Evolutionary conservation across 2,329 filamentous ascomycete species (phyloP), one percentile per base, ranked within the genome.

Genomic region (Fusarium dimerum): DNA sequence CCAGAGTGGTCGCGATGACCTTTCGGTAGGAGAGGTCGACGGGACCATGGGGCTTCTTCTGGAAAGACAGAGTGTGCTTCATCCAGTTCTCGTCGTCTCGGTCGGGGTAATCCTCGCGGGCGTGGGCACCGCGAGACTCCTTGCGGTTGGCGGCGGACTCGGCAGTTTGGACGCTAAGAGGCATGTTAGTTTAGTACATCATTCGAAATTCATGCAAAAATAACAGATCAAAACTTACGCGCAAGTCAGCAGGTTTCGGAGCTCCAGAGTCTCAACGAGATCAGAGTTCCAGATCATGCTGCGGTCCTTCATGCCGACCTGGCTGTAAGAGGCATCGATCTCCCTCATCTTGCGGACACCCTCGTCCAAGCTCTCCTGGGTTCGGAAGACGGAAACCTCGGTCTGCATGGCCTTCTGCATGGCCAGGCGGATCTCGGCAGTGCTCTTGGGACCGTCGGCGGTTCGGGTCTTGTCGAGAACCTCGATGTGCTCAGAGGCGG

Each of bases 261-360:
- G 81, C 78, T 99, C 94, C 51, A 99, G 85, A 8, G 93, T 96
- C 83, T 97, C 93, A 57, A 96, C 91, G 39, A 97, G 85, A 70
- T 97, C 93, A 20, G 90, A 92, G 86, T 97, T 97, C 93, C 93
- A 97, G 80, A 97, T 97, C 93, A 97, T 97, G 83, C 90, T 95
- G 75, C 94, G 89, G 76, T 97, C 93, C 85, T 96, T 96, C 78
- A 90, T 97, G 69, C 91, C 90, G 65, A 97, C 88, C 69, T 97
- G 81, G 66, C 81, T 76, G 78, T 89, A 97, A 67, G 80, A 82
- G 66, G 83, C 75, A 73, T 97, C 93, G 65, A 97, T 90, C 64
- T 91, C 86, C 61, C 78, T 85, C 73, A 97, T 94, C 80, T 87
- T 92, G 75, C 81, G 79, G 57, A 96, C 92, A 84, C 93, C 93